Evolutionary conservation across 768 basidiomycete species (phyloP).

Genomic region (Lactifluus subvellereus): DNA sequence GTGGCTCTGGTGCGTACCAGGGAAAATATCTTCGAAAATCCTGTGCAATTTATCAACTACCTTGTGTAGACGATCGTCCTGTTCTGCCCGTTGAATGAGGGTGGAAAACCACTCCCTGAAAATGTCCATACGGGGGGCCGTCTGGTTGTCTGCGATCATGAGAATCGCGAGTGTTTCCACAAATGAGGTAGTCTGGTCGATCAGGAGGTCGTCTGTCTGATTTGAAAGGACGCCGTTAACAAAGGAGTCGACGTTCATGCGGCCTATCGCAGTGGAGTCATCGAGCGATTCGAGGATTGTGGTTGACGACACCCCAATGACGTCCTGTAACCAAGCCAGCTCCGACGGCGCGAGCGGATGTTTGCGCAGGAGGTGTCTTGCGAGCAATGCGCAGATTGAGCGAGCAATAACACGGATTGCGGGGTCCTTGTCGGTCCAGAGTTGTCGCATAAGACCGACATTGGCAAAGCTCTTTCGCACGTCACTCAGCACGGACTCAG

Average conservation of each 20-base stretch:
- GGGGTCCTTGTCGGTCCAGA: background rate
- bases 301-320: background rate
- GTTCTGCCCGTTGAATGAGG: background rate
- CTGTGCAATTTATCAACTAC: background rate
- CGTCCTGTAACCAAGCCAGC: background rate
- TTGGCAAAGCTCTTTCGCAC: background rate
- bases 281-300: background rate
- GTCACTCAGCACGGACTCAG: background rate
- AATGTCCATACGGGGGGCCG: background rate
- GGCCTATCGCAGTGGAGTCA: background rate
- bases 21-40: background rate
- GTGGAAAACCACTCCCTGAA: background rate
- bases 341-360: background rate
- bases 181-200: background rate
- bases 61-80: slow-evolving; percentile 29
- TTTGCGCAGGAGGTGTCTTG: background rate
- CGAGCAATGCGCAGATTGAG: background rate
- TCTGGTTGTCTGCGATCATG: background rate
- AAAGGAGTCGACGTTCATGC: background rate
- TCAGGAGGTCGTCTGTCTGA: background rate
- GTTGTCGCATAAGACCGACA: background rate
- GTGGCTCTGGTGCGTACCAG: background rate
- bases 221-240: background rate
- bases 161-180: background rate
- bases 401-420: background rate